Base-by-base conservation (phyloP, 495 filamentous ascomycete genomes). In the Trichoderma parareesei region DNA sequence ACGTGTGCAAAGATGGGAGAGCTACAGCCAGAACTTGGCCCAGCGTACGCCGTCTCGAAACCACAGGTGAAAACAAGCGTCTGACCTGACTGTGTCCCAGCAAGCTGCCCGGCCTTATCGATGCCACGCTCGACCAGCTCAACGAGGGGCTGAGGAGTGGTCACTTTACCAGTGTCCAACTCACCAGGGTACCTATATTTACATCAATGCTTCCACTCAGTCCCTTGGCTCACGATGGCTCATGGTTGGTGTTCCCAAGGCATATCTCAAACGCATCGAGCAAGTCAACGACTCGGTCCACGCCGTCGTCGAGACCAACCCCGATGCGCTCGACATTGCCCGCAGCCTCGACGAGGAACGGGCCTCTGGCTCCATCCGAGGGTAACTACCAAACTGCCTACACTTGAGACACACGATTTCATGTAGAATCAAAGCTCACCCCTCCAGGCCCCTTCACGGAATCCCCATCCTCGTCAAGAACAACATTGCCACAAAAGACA, bases 111-210 rank as follows among this genome's bases (percentile, higher is more conserved):
- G 27, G 38, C 40, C 68, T 87, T 38, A 72, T 85, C 61, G 73
- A 85, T 63, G 81, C 75, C 18, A 81, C 79, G 2, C 67, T 75
- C 7, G 82, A 86, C 48, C 74, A 85, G 35, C 72, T 86, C 4
- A 71, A 72, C n/a, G 68, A 68, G 37, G 81, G 82, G 13, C 72
- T 87, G 10, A 69, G 80, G 18, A 68, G 66, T 55, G 77, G 76
- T 2, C 69, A 73, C 27, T 86, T 82, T 63, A 81, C 79, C 1
- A 85, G 82, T 69, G 81, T 82, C 16, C 80, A 87, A 63, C 74
- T 88, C 18, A 82, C 84, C 41, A 78, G 80, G 66, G 80, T 60
- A 48, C n/a, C n/a, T n/a, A n/a, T n/a, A n/a, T n/a, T n/a, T 16
- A 41, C 4, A 9, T 7, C n/a, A n/a, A n/a, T n/a, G n/a, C n/a